Evolutionary conservation across 2,329 filamentous ascomycete genomes (phyloP), one percentile per base, ranked within the genome.

Genomic region (Sphaerostilbella broomeana): DNA sequence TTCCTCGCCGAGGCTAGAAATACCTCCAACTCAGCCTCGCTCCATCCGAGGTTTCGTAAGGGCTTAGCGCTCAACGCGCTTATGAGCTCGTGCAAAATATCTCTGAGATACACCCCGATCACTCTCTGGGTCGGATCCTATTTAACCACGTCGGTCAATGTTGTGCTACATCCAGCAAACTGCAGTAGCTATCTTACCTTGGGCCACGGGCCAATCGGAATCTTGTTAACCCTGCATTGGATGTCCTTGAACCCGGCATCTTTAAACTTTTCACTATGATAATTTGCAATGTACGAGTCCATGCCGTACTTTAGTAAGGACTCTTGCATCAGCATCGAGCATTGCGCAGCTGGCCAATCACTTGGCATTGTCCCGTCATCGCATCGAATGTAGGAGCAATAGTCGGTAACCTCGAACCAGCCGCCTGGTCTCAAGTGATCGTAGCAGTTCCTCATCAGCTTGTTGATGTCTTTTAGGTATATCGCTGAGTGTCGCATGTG

Each of bases 351-450:
- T 6, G 47, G 35, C 24, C 49, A 43, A 24, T 49, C 41, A 7
- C 37, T 37, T n/a, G 37, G 12, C 49, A 51, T 49, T 9, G 58
- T 59, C 25, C 49, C 58, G 38, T 62, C 59, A 46, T 65, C 62
- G 44, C 58, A 63, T 19, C 52, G 51, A 11, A 62, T 50, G 15
- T 45, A 49, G 27, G 51, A 53, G 35, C 60, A 55, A 21, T 62
- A 50, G 25, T 68, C 65, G 26, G 64, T 58, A 12, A 66, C 53
- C 49, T 70, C 66, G 17, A 70, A 51, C 58, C 64, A 67, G 31
- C 66, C 67, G 28, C 68, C 67, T 2, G 68, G 67, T 20, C 56
- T 54, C 1, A 67, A 48, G 38, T 61, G 49, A 19, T 45, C 30
- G 19, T 48, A 51, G 25, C 42, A 43, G 24, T 51, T 46, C 7